Conservation (phyloP, 768 basidiomycete genomes). For the Pleurotus eryngii region DNA sequence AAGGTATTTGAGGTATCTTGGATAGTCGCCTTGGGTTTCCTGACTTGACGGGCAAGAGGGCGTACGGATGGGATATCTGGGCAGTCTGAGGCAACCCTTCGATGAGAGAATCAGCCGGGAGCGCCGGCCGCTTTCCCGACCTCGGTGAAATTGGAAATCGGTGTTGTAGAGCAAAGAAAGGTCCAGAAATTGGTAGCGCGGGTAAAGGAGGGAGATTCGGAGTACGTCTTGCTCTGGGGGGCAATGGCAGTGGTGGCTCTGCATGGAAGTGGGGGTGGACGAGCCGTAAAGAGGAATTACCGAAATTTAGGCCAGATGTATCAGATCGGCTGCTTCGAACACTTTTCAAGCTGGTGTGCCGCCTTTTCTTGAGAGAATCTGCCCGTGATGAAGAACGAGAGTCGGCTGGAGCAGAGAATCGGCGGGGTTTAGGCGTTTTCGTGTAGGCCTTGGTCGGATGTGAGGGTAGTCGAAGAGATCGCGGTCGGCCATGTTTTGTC, state of each 20-base stretch:
- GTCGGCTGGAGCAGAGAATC: conserved; percentile 28
- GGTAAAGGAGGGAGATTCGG: background rate
- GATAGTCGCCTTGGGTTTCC: background rate
- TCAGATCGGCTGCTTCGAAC: conserved; percentile 17
- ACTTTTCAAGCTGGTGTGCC: conserved; percentile 23
- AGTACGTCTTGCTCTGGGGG: conserved; percentile 7
- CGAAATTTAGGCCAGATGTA: conserved; percentile 10
- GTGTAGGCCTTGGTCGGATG: conserved; percentile 15
- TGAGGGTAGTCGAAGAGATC: conserved; percentile 15
- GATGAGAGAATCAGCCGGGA: background rate
- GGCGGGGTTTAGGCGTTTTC: conserved; percentile 16
- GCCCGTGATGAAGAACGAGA: conserved; percentile 9
- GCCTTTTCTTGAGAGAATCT: conserved; percentile 12
- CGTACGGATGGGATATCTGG: conserved; percentile 28
- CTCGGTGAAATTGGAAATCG: background rate
- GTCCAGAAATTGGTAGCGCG: background rate
- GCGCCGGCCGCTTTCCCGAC: background rate
- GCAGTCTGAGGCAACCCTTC: background rate
- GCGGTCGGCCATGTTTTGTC: conserved; percentile 9
- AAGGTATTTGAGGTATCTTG: background rate
- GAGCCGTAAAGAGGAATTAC: conserved; percentile 21
- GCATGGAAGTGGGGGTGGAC: conserved; percentile 13
- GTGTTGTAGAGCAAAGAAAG: background rate
- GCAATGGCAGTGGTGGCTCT: conserved; percentile 17
- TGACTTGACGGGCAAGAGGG: conserved; percentile 18